Evolutionary conservation across 768 basidiomycete species (phyloP).

Genomic region (Leccinum longicurvipes): DNA sequence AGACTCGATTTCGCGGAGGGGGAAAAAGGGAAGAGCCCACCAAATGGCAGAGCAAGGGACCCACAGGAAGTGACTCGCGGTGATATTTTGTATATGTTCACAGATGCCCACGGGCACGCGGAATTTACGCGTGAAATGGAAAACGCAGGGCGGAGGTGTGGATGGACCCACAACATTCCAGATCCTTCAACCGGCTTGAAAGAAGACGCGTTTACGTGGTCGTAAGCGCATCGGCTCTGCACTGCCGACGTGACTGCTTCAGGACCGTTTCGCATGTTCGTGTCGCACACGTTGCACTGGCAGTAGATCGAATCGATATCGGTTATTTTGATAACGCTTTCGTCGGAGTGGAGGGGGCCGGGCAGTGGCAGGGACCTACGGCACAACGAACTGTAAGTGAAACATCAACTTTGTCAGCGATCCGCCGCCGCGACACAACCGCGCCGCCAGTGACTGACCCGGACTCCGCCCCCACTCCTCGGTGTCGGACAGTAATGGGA

Average conservation of each 20-base stretch:
- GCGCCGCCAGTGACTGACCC: no score
- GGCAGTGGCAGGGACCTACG: no score
- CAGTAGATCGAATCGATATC: no score
- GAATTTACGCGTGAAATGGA: neutral
- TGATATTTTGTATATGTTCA: neutral
- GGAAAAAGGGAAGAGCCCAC: neutral
- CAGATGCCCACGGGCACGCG: neutral
- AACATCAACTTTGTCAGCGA: neutral
- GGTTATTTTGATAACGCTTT: no score
- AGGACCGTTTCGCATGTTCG: neutral
- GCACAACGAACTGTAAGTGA: no score
- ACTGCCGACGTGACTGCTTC: neutral
- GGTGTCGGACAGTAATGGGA: constrained; percentile 14
- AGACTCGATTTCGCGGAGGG: neutral
- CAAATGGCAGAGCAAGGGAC: neutral
- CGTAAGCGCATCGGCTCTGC: neutral
- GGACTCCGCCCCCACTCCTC: neutral
- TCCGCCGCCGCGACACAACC: no score
- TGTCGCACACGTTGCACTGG: neutral
- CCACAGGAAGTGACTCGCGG: neutral
- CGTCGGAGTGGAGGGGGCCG: no score
- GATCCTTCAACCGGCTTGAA: no score
- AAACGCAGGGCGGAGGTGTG: no score
- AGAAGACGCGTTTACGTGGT: neutral
- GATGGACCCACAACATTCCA: neutral